These are phyloP conservation scores for Chaetomium strumarium DNA, from an alignment of 2,329 filamentous ascomycete genomes.

Conservation along the genomic window DNA sequence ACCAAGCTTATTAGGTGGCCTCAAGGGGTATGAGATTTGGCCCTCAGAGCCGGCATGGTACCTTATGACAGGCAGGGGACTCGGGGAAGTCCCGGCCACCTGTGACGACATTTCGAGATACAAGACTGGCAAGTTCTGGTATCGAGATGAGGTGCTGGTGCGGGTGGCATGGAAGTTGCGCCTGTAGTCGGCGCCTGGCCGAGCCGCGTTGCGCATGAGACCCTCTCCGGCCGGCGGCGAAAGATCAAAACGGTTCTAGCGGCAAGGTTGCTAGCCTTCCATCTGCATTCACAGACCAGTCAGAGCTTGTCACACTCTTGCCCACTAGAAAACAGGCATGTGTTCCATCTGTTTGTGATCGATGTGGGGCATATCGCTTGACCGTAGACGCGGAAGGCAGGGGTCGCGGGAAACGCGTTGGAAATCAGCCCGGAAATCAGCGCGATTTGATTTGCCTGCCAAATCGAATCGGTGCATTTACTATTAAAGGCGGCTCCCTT, in stretches of 20 bases:
- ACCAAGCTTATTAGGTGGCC: too few species aligned
- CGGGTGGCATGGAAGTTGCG: neutral
- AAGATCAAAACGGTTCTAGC: slow-evolving; percentile 6
- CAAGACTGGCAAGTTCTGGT: neutral
- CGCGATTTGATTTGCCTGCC: slow-evolving; percentile 24
- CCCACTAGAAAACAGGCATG: neutral
- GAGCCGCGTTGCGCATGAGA: neutral
- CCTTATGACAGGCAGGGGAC: too few species aligned
- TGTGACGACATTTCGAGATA: too few species aligned
- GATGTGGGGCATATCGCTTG: slow-evolving; percentile 11
- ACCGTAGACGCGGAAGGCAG: too few species aligned
- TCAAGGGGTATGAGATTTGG: too few species aligned
- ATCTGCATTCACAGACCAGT: slow-evolving; percentile 6
- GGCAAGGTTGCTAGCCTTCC: neutral
- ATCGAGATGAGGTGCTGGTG: neutral
- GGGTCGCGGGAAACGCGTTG: neutral
- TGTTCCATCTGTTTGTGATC: neutral
- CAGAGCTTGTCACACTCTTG: slow-evolving; percentile 14
- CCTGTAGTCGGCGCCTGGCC: neutral
- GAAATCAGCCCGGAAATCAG: slow-evolving; percentile 24
- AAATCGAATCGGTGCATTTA: slow-evolving; percentile 3
- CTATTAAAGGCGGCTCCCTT: slow-evolving; percentile 25
- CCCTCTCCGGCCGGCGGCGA: too few species aligned
- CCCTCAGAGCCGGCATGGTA: too few species aligned
- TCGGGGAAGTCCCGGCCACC: too few species aligned